Evolutionary conservation across 2,329 filamentous ascomycete species (phyloP).

Genomic region (Hymenoscyphus scutula): DNA sequence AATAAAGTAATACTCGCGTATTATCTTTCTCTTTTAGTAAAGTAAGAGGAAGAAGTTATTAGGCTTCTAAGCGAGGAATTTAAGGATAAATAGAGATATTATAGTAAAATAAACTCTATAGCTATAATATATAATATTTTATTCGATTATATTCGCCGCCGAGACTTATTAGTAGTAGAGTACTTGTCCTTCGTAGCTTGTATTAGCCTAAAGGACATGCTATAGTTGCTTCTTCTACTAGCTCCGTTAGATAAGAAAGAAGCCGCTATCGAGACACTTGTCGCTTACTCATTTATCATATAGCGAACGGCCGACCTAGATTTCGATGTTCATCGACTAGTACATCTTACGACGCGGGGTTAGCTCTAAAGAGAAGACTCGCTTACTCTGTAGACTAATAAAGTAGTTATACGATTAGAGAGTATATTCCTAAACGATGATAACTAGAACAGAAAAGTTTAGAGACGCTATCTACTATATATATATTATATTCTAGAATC

Average conservation of each 20-base stretch:
- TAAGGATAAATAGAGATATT: background rate
- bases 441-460: no score
- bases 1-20: conserved; percentile 28
- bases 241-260: background rate
- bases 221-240: background rate
- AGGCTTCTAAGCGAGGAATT: conserved; percentile 35
- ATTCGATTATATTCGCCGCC: background rate
- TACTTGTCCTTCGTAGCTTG: background rate
- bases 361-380: conserved; percentile 16
- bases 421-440: no score
- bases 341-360: conserved; percentile 23
- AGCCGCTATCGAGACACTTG: background rate
- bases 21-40: conserved; percentile 38
- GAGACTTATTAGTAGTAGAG: background rate
- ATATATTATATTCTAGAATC: no score
- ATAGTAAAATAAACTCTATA: conserved; percentile 13
- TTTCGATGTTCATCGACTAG: conserved; percentile 24
- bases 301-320: conserved; percentile 9
- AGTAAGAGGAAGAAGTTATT: conserved; percentile 35
- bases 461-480: no score
- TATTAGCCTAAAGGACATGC: background rate
- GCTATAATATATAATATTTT: conserved; percentile 31
- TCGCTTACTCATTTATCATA: conserved; percentile 14
- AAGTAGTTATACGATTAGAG: background rate
- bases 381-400: background rate